Conservation (phyloP, 1,284 basidiomycete species). For the Lentinus polychrous region DNA sequence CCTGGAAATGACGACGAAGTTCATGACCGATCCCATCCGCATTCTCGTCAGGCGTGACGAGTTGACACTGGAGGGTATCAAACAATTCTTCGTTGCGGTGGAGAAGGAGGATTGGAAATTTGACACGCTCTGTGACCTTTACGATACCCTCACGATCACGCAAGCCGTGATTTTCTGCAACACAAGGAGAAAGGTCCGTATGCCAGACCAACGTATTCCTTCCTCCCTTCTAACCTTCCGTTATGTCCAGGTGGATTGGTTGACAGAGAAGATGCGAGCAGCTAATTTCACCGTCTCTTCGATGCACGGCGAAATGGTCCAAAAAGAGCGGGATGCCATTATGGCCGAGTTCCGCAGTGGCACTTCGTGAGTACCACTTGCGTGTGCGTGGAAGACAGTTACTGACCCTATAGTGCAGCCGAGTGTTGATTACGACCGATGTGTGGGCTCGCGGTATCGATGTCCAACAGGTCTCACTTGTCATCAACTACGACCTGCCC, state of each 20-base stretch:
- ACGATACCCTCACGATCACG: constrained; percentile 98
- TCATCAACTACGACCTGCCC: constrained; percentile 97
- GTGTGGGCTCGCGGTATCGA: constrained; percentile 99
- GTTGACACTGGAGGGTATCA: constrained; percentile 98
- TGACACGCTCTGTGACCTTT: constrained; percentile 96
- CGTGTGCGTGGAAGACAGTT: not conserved
- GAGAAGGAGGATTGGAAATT: constrained; percentile 99
- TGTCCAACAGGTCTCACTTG: constrained; percentile 96
- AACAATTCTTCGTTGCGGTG: constrained; percentile 99
- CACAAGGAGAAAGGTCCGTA: constrained; percentile 84
- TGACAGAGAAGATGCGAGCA: constrained; percentile 97
- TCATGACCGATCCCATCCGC: constrained; percentile 98
- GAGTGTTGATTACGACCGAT: constrained; percentile 94
- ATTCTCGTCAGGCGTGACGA: constrained; percentile 99
- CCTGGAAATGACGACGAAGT: constrained; percentile 99
- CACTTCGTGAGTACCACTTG: constrained; percentile 60
- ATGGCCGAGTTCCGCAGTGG: constrained; percentile 98
- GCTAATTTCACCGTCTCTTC: constrained; percentile 95
- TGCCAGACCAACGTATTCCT: not conserved
- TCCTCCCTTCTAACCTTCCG: not conserved
- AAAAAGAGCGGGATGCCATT: constrained; percentile 97
- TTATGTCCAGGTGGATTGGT: constrained; percentile 81
- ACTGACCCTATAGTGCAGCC: constrained; percentile 36
- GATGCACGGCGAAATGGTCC: constrained; percentile 99
- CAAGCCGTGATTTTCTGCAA: constrained; percentile 99